A percentile compares a stretch with the other conserved stretches of the same genome.
These are phyloP conservation scores for Lactifluus subvellereus DNA, from an alignment of 768 basidiomycete genomes.

Conservation along the genomic window DNA sequence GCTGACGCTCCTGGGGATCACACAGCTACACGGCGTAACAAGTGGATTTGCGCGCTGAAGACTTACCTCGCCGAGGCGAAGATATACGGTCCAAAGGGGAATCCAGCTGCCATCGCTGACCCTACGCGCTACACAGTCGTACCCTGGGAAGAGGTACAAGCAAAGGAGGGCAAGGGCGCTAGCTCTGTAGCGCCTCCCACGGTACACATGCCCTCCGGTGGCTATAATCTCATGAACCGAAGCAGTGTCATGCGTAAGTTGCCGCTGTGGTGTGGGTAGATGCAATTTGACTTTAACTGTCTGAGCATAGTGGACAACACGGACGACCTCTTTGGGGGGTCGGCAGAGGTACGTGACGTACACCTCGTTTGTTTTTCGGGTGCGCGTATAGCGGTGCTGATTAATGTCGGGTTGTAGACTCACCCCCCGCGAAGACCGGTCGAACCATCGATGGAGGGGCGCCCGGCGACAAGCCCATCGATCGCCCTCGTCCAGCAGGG, in stretches of 20 bases:
- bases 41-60: conserved; percentile 89
- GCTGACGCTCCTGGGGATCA: neutral
- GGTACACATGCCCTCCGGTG: conserved; percentile 25
- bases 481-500: conserved; percentile 1
- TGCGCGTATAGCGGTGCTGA: conserved; percentile 14
- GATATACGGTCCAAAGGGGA: conserved; percentile 61
- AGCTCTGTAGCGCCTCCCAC: conserved; percentile 20
- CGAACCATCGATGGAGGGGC: neutral
- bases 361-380: neutral
- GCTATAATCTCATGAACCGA: conserved; percentile 15
- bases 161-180: conserved; percentile 26
- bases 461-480: neutral
- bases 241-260: conserved; percentile 11
- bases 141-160: conserved; percentile 60
- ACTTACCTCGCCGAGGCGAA: conserved; percentile 57
- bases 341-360: conserved; percentile 25
- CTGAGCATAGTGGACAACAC: conserved; percentile 34
- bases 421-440: conserved; percentile 20
- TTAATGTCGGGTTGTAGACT: conserved; percentile 15
- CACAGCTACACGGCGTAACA: conserved; percentile 74
- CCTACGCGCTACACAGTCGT: conserved; percentile 62
- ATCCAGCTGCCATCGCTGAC: conserved; percentile 49
- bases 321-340: conserved; percentile 44
- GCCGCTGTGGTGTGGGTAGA: neutral
- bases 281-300: neutral